Base-by-base conservation (phyloP, 2,329 filamentous ascomycete species). In the Colletotrichum tropicicola region DNA sequence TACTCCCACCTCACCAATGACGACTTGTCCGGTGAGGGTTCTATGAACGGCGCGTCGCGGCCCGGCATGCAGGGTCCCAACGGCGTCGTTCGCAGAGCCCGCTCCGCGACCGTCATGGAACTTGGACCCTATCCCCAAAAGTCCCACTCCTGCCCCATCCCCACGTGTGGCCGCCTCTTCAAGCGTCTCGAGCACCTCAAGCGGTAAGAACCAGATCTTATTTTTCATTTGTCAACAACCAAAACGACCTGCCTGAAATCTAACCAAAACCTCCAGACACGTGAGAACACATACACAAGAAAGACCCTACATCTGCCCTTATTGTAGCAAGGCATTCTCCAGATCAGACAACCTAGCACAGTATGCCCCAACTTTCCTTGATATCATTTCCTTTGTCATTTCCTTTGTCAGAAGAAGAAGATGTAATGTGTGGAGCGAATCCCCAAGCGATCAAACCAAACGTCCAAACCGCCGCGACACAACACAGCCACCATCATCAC, bases 211-310 rank as follows among this genome's bases (percentile, higher is more conserved):
- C 74, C 70, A 60, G 43, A 73, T 72, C 68, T 74, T 73, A 76
- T 69, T 77, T 47, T 80, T 78, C 70, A 69, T 74, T 79, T 78
- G 73, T 78, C 72, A 67, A 27, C 56, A 59, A 54, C 49, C 61
- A 62, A 71, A 75, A 73, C 74, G 76, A 73, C 76, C 75, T 78
- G 75, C 71, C 74, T 71, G 78, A 73, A 78, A 81, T 83, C 82
- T 83, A 75, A 83, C 79, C 74, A 75, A 76, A 76, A 71, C 75
- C 77, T 83, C 78, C 87, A 97, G 94, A 87, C 96, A 99, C 83
- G 96, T 99, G 79, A 92, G 96, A 82, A 99, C 96, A 75, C 96
- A 99, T 86, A 99, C 96, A 60, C 96, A 99, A 86, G 96, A 99
- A 85, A 93, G 95, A 82, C 96, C 96, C 72, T 99, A 99, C 81